Evolutionary conservation across 164 flowering plant species (phyloP), one percentile per base, ranked within the genome.

Genomic region (Paratinospora sagittata): DNA sequence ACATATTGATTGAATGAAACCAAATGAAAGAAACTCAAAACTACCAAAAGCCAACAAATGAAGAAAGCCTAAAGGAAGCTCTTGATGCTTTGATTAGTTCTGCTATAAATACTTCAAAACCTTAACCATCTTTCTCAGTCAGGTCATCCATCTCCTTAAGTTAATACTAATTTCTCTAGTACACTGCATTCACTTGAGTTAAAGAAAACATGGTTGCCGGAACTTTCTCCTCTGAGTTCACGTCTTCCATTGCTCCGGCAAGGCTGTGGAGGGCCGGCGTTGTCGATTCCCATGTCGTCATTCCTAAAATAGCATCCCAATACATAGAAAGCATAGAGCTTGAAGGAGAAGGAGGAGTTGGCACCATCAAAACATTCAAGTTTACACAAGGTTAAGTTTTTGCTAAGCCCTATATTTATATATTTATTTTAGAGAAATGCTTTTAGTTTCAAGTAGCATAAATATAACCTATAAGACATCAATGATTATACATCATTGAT

Each of bases 321-420:
- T 61, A 58, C 26, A 67, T 78, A 45, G 52, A 73, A 14, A 78
- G 72, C 52, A 58, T 74, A 12, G 72, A 30, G 24, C 47, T 71
- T 52, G 69, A 68, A 69, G 78, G 78, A 45, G 60, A 76, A 43
- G 78, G 78, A 13, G 78, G 78, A n/a, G 72, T 47, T 47, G 75
- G 72, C 21, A 72, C 71, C 66, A 39, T 72, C 72, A 72, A 63
- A 21, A 58, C 66, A 6, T 43, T 61, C 23, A 72, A 72, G 65
- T 70, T 75, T 73, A 27, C 65, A 30, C 11, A 27, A 70, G 77
- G 70, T 75, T 57, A 17, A 70, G 17, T 55, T 19, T 47, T 47
- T 47, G 55, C 11, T 3, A 47, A 14, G 19, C 19, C 0, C 19
- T 0, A 30, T 30, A 30, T 2, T 30, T 4, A 2, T 41, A 41